phyloP scores from a whole-genome alignment of 805 yeast species.

The Wickerhamiella azyma region DNA sequence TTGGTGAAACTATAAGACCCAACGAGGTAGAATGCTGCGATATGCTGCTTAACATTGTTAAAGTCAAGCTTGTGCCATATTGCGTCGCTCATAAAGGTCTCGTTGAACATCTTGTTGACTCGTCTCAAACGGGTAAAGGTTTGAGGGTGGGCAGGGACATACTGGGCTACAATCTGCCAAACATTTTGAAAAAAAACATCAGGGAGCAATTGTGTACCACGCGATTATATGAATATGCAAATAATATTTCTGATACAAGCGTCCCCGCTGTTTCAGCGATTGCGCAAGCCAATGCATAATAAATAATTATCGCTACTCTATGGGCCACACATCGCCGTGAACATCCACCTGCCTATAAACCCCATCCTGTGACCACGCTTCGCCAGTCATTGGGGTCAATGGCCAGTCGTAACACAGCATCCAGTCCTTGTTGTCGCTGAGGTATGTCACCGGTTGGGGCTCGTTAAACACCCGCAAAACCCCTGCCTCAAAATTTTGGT shows the following conservation, averaged over 20 bases:
- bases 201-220: too few relatives aligned
- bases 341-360: conserved; percentile 7
- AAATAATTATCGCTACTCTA: neutral
- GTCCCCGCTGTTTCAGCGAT: neutral
- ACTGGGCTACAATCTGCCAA: too few relatives aligned
- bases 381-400: conserved; percentile 28
- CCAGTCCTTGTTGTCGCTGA: conserved; percentile 18
- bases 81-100: too few relatives aligned
- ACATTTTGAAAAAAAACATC: too few relatives aligned
- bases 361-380: conserved; percentile 33
- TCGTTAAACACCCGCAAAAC: conserved; percentile 24
- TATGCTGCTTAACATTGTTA: too few relatives aligned
- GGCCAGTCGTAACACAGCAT: conserved; percentile 45
- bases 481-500: conserved; percentile 41
- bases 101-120: too few relatives aligned
- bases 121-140: too few relatives aligned
- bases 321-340: conserved; percentile 2
- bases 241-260: neutral
- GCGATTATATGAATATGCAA: neutral
- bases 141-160: too few relatives aligned
- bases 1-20: too few relatives aligned
- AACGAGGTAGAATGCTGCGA: too few relatives aligned
- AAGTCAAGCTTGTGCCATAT: too few relatives aligned
- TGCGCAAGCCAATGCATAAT: neutral
- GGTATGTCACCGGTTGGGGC: neutral